Conservation (phyloP, 768 basidiomycete species). For the Leucosporidium scottii region DNA sequence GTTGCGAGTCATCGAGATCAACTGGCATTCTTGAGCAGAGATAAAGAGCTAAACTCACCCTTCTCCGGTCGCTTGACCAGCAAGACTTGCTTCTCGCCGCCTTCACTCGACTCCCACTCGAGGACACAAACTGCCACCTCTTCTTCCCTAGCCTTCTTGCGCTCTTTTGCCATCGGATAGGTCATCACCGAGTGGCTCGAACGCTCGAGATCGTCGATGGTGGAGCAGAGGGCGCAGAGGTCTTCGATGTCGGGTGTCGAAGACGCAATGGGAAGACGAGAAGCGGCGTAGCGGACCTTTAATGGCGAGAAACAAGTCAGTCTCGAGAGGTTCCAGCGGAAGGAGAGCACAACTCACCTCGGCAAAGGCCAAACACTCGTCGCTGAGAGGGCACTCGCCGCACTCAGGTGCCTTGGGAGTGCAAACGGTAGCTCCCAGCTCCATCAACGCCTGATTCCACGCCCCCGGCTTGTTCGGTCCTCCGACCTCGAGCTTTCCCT, state of each 20-base stretch:
- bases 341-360: constrained; percentile 37
- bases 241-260: constrained; percentile 62
- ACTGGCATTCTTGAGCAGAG: too few species aligned
- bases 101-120: constrained; percentile 55
- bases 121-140: constrained; percentile 76
- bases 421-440: constrained; percentile 88
- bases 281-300: neutral
- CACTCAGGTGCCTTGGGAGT: constrained; percentile 69
- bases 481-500: constrained; percentile 40
- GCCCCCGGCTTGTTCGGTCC: constrained; percentile 19
- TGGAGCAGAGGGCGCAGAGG: constrained; percentile 60
- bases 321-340: neutral
- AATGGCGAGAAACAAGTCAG: neutral
- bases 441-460: constrained; percentile 70
- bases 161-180: constrained; percentile 80
- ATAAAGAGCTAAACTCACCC: constrained; percentile 53
- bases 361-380: constrained; percentile 61
- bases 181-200: constrained; percentile 50
- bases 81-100: constrained; percentile 55
- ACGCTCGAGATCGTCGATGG: constrained; percentile 43
- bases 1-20: neutral
- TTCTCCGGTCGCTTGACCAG: constrained; percentile 73
- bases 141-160: constrained; percentile 77
- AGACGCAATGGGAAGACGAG: too few species aligned
- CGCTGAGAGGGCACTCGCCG: constrained; percentile 59